Evolutionary conservation across 2,329 filamentous ascomycete genomes (phyloP).

Genomic region (Fusarium piperis): DNA sequence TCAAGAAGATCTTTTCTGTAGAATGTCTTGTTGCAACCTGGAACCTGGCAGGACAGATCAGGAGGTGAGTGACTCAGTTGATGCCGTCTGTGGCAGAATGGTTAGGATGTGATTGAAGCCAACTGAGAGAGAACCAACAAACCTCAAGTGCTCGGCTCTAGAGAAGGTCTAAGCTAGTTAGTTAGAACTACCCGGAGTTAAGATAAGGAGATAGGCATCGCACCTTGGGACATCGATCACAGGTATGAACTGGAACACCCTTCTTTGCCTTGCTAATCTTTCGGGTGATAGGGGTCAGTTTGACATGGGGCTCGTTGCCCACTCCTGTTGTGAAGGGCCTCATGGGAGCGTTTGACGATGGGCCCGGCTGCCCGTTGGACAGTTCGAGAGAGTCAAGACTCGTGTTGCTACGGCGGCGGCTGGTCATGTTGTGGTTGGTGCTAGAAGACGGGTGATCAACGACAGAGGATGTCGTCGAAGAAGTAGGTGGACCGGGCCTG

Average conservation of each 20-base stretch:
- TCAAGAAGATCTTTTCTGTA: constrained; percentile 67
- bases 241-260: constrained; percentile 66
- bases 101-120: constrained; percentile 36
- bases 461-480: constrained; percentile 41
- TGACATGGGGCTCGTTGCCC: constrained; percentile 54
- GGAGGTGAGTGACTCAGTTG: constrained; percentile 68
- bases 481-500: constrained; percentile 48
- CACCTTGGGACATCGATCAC: constrained; percentile 64
- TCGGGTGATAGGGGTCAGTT: constrained; percentile 65
- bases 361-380: constrained; percentile 36
- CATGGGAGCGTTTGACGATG: constrained; percentile 45
- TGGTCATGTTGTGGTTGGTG: constrained; percentile 41
- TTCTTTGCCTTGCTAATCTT: constrained; percentile 68
- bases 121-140: constrained; percentile 29
- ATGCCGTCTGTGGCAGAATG: constrained; percentile 59
- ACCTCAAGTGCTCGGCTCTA: constrained; percentile 71
- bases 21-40: constrained; percentile 66
- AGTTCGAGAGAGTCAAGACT: constrained; percentile 62
- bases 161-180: constrained; percentile 63
- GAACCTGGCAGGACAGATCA: constrained; percentile 59
- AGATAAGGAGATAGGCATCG: constrained; percentile 3
- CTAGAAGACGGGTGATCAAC: constrained; percentile 37
- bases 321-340: constrained; percentile 53
- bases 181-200: not conserved
- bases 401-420: constrained; percentile 56